Percentiles rank a stretch among this genome's conserved stretches.
phyloP scores from a whole-genome alignment of 163 green algal species.

The Scenedesmus sp. region DNA sequence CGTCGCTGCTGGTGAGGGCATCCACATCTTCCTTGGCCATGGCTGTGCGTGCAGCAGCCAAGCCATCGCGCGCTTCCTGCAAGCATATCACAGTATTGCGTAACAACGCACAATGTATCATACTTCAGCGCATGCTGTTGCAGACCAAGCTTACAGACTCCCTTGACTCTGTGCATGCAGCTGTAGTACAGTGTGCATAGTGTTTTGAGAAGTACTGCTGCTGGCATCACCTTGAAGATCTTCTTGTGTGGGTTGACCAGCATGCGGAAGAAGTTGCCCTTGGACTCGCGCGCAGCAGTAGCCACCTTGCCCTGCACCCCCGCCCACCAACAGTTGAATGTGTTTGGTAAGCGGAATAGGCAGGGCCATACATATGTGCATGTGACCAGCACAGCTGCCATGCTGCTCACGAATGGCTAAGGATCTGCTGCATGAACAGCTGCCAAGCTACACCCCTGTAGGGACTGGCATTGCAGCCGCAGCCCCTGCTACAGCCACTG shows the following conservation, averaged over 20 bases:
- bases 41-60: background rate
- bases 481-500: background rate
- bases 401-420: background rate
- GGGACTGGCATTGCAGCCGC: too few relatives aligned
- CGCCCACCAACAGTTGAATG: background rate
- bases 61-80: slow-evolving; percentile 30
- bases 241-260: slow-evolving; percentile 16
- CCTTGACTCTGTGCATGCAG: background rate
- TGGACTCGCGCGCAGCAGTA: slow-evolving; percentile 1
- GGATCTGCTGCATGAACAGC: background rate
- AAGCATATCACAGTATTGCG: background rate
- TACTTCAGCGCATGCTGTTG: too few relatives aligned
- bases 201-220: background rate
- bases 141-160: background rate
- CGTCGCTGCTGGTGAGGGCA: slow-evolving; percentile 14
- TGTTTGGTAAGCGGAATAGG: background rate
- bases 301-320: slow-evolving; percentile 27
- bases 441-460: background rate
- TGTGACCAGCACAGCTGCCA: background rate
- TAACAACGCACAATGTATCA: too few relatives aligned
- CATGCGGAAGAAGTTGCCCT: slow-evolving; percentile 19
- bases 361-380: background rate
- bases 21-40: background rate
- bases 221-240: slow-evolving; percentile 27
- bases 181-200: background rate